Evolutionary conservation across 768 basidiomycete species (phyloP), one percentile per base, ranked within the genome.

Genomic region (Steccherinum ochraceum): DNA sequence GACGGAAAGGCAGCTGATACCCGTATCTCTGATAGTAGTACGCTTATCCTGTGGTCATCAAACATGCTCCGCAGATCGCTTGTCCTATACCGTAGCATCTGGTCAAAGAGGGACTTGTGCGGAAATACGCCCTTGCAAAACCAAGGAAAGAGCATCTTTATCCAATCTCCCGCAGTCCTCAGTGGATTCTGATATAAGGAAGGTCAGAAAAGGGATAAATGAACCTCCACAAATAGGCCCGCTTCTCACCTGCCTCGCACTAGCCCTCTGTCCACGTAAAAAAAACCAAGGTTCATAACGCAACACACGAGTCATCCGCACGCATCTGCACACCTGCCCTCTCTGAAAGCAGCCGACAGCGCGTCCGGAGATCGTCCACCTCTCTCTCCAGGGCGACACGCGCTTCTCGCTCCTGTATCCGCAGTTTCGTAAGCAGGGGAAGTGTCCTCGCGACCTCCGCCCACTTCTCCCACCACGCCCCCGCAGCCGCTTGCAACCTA

Each of bases 281-380:
- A n/a, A n/a, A n/a, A n/a, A n/a, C n/a, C n/a, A n/a, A n/a, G n/a
- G n/a, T 35, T 67, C 59, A 72, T n/a, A 52, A 45, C 5, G 65
- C 11, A 23, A 68, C 20, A 51, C 71, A 73, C 0, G 64, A 59
- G 12, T 64, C 67, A 39, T 52, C 58, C 16, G 52, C 51, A 27
- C 56, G 50, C 20, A 57, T 24, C 7, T 49, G 52, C 16, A 56
- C 25, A 13, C 53, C 55, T 10, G 44, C 57, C 49, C 52, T 61
- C 27, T 71, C 78, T 66, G 67, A 69, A 58, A 79, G 58, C 18
- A 79, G 61, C 24, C 62, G 65, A 46, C 68, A 76, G 51, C 77
- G 66, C 54, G 72, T 67, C 49, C 75, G 64, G 57, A 81, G 56
- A 53, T 80, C 81, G 61, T 77, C 72, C 41, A 79, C 71, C 56